phyloP scores from a whole-genome alignment of 1,284 basidiomycete genomes.

The Rhodotorula sp. region DNA sequence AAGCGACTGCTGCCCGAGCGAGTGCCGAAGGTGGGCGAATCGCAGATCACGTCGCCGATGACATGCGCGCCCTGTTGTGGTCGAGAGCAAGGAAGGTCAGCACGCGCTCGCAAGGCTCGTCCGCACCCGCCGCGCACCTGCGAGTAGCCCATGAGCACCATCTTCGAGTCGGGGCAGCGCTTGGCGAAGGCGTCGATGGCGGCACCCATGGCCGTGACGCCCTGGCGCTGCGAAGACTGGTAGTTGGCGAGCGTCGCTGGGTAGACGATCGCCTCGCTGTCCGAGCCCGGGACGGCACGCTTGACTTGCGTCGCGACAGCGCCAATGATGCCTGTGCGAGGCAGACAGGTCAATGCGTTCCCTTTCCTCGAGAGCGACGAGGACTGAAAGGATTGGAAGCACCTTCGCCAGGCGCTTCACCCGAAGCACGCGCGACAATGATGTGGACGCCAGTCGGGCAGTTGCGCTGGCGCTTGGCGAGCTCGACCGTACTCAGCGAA shows the following conservation, averaged over 20 bases:
- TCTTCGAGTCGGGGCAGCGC: neutral
- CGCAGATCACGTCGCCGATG: conserved; percentile 2
- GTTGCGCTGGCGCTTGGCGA: too few relatives aligned
- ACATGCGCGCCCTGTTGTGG: neutral
- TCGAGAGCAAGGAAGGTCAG: neutral
- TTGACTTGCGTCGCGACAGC: neutral
- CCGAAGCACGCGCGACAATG: conserved; percentile 4
- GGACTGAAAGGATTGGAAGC: neutral
- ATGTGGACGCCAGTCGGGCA: neutral
- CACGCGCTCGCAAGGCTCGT: neutral
- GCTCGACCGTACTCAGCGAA: too few relatives aligned
- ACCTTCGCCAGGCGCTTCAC: neutral
- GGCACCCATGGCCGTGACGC: neutral
- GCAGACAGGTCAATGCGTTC: too few relatives aligned
- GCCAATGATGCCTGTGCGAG: conserved; percentile 5
- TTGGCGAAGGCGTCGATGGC: neutral
- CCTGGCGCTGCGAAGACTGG: neutral
- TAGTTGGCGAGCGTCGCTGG: conserved; percentile 1
- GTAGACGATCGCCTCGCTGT: conserved; percentile 2
- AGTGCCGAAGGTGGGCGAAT: neutral
- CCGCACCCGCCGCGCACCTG: neutral
- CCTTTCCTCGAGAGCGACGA: too few relatives aligned
- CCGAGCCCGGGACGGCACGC: neutral
- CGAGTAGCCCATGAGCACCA: conserved; percentile 1
- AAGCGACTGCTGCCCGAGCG: neutral